These are phyloP conservation scores for Penicillium decumbens DNA, from an alignment of 2,329 filamentous ascomycete genomes.

Conservation along the genomic window DNA sequence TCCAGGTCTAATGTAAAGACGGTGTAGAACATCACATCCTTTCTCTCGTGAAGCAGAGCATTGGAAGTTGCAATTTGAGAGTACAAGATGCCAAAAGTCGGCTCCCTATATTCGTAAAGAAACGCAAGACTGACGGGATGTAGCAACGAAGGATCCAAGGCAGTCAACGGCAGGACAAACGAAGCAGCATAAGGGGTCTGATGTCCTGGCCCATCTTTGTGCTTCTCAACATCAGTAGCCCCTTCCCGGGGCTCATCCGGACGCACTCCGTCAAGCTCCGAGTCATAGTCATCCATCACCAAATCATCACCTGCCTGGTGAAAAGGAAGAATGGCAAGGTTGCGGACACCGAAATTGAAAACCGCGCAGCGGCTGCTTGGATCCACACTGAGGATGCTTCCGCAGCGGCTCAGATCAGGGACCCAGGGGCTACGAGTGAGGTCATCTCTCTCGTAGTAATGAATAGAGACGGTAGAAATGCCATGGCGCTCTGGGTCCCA, in stretches of 20 bases:
- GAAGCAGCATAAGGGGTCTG: conserved; percentile 77
- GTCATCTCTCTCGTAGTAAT: conserved; percentile 97
- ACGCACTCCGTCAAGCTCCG: conserved; percentile 67
- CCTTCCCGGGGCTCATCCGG: conserved; percentile 42
- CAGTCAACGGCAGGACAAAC: conserved; percentile 85
- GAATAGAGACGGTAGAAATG: conserved; percentile 85
- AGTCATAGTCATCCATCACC: conserved; percentile 86
- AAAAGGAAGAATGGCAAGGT: conserved; percentile 90
- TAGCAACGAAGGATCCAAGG: conserved; percentile 79
- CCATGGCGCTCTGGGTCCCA: conserved; percentile 80
- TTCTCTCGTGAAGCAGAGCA: conserved; percentile 68
- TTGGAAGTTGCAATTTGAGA: conserved; percentile 69
- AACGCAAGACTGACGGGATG: conserved; percentile 91
- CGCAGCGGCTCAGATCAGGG: conserved; percentile 66
- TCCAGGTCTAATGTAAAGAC: conserved; percentile 94
- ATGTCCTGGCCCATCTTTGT: conserved; percentile 33
- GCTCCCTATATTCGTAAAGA: conserved; percentile 93
- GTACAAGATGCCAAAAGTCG: conserved; percentile 91
- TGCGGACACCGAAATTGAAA: conserved; percentile 83
- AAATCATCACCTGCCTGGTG: conserved; percentile 80
- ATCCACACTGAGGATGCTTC: conserved; percentile 80
- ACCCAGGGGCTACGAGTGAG: conserved; percentile 78
- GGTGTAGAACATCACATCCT: conserved; percentile 82
- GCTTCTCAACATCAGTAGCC: conserved; percentile 26
- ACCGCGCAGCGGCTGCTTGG: conserved; percentile 89